These are phyloP conservation scores for Stephanodiscus minutulus DNA, from an alignment of 108 stramenopile genomes.

Conservation along the genomic window DNA sequence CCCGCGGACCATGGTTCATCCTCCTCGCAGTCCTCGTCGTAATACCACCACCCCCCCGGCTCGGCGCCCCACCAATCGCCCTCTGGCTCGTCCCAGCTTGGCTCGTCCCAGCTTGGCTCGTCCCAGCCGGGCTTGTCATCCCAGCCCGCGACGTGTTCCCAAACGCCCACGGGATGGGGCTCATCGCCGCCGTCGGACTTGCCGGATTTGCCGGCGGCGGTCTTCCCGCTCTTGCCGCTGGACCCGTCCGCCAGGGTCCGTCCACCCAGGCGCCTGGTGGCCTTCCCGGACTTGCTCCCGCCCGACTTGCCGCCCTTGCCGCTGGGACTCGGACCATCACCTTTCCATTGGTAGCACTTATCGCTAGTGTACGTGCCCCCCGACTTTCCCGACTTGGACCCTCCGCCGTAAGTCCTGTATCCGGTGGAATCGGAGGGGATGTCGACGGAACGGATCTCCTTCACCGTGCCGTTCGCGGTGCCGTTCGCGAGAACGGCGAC, in stretches of 20 bases:
- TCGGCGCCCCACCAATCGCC: neutral
- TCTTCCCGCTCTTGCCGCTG: neutral
- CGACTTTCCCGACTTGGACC: neutral
- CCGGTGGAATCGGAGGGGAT: neutral
- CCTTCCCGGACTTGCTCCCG: neutral
- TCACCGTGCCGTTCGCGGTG: neutral
- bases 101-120: neutral
- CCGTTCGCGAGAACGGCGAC: no score
- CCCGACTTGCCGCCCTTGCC: neutral
- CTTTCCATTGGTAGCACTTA: neutral
- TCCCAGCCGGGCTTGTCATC: no score
- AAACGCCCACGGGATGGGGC: neutral
- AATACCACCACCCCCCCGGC: neutral
- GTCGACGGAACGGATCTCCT: neutral
- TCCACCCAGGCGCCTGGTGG: neutral
- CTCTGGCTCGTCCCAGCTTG: neutral
- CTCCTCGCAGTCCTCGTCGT: conserved; percentile 1
- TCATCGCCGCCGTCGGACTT: neutral
- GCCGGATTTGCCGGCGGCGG: neutral
- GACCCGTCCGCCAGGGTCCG: neutral
- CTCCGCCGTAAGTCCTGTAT: neutral
- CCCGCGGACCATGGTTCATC: no score
- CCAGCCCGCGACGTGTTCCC: no score
- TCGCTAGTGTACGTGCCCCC: no score
- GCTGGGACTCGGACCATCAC: neutral